A percentile compares a stretch with the other conserved stretches of the same genome.
phyloP scores from a whole-genome alignment of 306 rosid species.

The Prunus kanzakura region DNA sequence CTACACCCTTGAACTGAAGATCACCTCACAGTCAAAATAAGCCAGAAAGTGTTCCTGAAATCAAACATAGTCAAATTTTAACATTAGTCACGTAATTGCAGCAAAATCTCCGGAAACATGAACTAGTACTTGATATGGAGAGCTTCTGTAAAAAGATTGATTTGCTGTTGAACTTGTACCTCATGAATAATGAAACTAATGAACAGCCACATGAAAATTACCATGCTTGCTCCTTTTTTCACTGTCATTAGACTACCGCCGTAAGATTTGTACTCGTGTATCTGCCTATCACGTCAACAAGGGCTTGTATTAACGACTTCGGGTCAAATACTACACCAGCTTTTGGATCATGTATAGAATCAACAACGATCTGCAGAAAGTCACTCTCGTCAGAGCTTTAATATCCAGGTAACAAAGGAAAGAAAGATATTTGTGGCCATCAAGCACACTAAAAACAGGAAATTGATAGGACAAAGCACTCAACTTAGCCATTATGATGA shows the following conservation, averaged over 20 bases:
- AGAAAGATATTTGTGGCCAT: not conserved
- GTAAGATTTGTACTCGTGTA: conserved; percentile 29
- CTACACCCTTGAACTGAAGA: not conserved
- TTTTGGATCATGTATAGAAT: conserved; percentile 66
- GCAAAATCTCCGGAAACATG: not conserved
- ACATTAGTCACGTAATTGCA: not conserved
- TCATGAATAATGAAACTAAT: conserved; percentile 21
- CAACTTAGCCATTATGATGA: too few species aligned
- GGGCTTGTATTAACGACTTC: conserved; percentile 62
- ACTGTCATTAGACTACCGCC: conserved; percentile 17
- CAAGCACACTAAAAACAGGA: not conserved
- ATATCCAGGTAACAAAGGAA: not conserved
- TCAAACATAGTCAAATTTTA: not conserved
- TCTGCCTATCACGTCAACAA: conserved; percentile 52
- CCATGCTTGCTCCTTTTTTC: conserved; percentile 15
- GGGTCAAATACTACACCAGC: conserved; percentile 78
- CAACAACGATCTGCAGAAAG: conserved; percentile 61
- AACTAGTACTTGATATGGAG: not conserved
- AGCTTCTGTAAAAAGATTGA: not conserved
- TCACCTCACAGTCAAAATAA: not conserved
- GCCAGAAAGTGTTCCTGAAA: not conserved
- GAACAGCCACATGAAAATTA: conserved; percentile 16
- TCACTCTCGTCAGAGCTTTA: conserved; percentile 3
- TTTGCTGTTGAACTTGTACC: conserved; percentile 15
- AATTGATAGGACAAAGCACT: not conserved